A percentile compares a stretch with the other conserved stretches of the same genome.
These are phyloP conservation scores for Ramaria sp. DNA, from an alignment of 768 basidiomycete species.

Conservation along the genomic window DNA sequence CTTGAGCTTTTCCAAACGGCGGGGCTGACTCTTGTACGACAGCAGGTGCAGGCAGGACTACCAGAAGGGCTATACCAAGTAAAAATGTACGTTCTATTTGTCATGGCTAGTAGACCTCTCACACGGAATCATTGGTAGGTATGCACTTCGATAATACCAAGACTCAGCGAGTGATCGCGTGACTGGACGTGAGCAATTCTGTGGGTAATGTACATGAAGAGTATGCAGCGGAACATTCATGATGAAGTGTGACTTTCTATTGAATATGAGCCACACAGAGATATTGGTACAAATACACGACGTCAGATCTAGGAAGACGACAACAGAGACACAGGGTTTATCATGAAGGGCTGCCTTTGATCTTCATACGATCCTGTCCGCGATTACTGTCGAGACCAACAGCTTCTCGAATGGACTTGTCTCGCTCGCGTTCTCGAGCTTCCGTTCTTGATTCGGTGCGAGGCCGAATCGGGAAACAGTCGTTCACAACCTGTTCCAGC, in stretches of 20 bases:
- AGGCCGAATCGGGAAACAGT: conserved; percentile 37
- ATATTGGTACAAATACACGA: not conserved
- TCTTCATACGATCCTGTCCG: not conserved
- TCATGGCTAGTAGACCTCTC: not conserved
- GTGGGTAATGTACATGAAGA: no score
- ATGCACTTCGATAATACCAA: conserved; percentile 37
- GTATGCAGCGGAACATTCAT: not conserved
- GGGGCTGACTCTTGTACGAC: conserved; percentile 57
- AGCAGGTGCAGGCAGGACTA: conserved; percentile 76
- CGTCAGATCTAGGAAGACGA: not conserved
- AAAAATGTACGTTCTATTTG: conserved; percentile 54
- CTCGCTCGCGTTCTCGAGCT: conserved; percentile 4
- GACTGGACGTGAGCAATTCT: no score
- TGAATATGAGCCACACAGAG: not conserved
- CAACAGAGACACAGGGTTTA: not conserved
- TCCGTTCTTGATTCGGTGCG: not conserved
- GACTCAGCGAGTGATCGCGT: not conserved
- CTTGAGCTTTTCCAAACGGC: conserved; percentile 64
- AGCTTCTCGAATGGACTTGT: not conserved
- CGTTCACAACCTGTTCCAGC: conserved; percentile 50
- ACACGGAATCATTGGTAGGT: conserved; percentile 28
- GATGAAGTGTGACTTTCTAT: conserved; percentile 6
- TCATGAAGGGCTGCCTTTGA: not conserved
- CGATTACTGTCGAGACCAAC: not conserved
- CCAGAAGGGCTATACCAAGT: conserved; percentile 74